Base-by-base conservation (phyloP, 805 yeast species). In the Candida koratica region DNA sequence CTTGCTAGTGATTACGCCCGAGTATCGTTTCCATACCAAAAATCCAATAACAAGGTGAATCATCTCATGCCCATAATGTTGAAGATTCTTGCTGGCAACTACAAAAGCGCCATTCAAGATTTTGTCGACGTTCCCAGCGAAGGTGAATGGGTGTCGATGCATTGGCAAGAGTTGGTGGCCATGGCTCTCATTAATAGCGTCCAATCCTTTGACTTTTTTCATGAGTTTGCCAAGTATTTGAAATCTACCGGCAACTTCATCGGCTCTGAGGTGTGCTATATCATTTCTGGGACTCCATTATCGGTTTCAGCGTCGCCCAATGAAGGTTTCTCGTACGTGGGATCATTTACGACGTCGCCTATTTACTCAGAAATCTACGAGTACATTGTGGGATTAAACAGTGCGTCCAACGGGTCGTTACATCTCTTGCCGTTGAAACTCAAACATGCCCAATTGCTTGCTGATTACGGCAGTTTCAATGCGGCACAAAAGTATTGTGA, bases 291-390 rank as follows among this genome's bases (percentile, higher is more conserved):
- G 17, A 39, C 67, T 20, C 74, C 77, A 8, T 38, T 45, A 24
- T 8, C 32, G 8, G 25, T 39, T 2, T 28, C 45, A 9, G n/a
- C 43, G 3, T 34, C 38, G 8, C 42, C 48, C 15, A 19, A 14
- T 14, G 48, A 44, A 29, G 44, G 44, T 1, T 44, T 44, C 16
- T 26, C 43, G 1, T 44, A 42, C 18, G 44, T 42, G 8, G 75
- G 75, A 2, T 59, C 59, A 6, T 53, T 47, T 36, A 49, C 38
- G 53, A 58, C 9, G 17, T 58, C 38, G 34, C 52, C 52, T 42
- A 48, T 81, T 17, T 69, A 82, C 51, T 77, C 83, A 4, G 95
- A 86, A 52, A 56, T 84, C 4, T 84, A 80, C 51, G 95, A 86
- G 54, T 81, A 64, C 48, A 53, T 67, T 6, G 53, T 69, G 25